phyloP scores from a whole-genome alignment of 352 stramenopile genomes.

The Thalassiosira exigua region DNA sequence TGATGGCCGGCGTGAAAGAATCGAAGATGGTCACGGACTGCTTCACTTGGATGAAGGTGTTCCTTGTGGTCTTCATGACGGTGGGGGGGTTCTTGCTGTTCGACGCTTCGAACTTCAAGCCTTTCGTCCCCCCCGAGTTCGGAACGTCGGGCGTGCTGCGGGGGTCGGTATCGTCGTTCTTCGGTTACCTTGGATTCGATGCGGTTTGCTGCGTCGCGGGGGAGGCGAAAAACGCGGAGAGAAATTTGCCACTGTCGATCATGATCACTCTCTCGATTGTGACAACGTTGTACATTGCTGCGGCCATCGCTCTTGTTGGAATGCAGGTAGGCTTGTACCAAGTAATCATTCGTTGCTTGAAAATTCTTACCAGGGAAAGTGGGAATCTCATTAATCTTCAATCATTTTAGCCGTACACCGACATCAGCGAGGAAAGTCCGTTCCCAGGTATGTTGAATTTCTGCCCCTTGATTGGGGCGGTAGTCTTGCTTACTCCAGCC shows the following conservation, averaged over 20 bases:
- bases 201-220: constrained; percentile 94
- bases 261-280: constrained; percentile 90
- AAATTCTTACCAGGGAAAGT: no score
- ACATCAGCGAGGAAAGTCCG: constrained; percentile 56
- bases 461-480: neutral
- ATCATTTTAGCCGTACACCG: constrained; percentile 85
- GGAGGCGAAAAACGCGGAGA: constrained; percentile 80
- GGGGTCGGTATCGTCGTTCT: constrained; percentile 93
- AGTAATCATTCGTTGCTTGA: no score
- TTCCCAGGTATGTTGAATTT: constrained; percentile 56
- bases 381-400: no score
- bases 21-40: constrained; percentile 90
- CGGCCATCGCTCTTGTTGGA: constrained; percentile 91
- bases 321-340: no score
- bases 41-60: constrained; percentile 84
- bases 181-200: constrained; percentile 97
- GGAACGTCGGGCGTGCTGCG: constrained; percentile 83
- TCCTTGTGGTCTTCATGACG: constrained; percentile 92
- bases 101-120: constrained; percentile 87
- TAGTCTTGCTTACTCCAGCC: neutral
- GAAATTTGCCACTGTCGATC: constrained; percentile 90
- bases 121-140: constrained; percentile 86
- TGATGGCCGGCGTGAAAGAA: constrained; percentile 88
- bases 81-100: constrained; percentile 88
- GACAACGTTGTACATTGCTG: constrained; percentile 86